Evolutionary conservation across 1,284 basidiomycete species (phyloP), one percentile per base, ranked within the genome.

Genomic region (Tranzscheliella williamsii): DNA sequence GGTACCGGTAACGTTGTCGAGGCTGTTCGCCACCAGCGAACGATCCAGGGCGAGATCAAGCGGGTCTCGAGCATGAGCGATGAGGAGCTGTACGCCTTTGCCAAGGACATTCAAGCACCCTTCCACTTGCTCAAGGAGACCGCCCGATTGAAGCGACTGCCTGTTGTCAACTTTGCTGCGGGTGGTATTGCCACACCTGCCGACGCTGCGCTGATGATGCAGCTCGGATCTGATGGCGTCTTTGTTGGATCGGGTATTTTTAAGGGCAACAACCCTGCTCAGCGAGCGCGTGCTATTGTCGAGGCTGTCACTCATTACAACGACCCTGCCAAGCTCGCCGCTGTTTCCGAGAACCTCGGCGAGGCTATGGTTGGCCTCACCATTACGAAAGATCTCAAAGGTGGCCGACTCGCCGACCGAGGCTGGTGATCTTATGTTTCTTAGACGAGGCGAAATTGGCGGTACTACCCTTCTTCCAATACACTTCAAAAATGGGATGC

Each of bases 141-240:
- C 1, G 92, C 94, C 11, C 84, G 92, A 40, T 81, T 95, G 67
- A 95, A 96, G 81, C 85, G 89, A 44, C 83, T 99, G 35, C 93
- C 94, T 2, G 93, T 97, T 16, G 95, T 84, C 56, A 81, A 80
- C 73, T 79, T 81, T 62, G 78, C 79, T 20, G 92, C 94, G 39
- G 94, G 94, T 55, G 94, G 94, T 63, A 86, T 98, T 50, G 93
- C 95, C 39, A 97, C 94, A 5, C 94, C 94, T 38, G 92, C 92
- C 62, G 94, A 99, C 79, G 95, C 94, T 18, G 95, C 95, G 4
- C 81, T 99, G 63, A 96, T 98, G 94, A 98, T 98, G 94, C 93
- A 97, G 78, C 85, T 99, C 29, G 93, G 94, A 38, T 93, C 91
- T 78, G 94, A 98, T 78, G 94, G 95, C 83, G 90, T 80, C 20